Evolutionary conservation across 257 asterid species (phyloP).

Genomic region (Solanum tacnaense): DNA sequence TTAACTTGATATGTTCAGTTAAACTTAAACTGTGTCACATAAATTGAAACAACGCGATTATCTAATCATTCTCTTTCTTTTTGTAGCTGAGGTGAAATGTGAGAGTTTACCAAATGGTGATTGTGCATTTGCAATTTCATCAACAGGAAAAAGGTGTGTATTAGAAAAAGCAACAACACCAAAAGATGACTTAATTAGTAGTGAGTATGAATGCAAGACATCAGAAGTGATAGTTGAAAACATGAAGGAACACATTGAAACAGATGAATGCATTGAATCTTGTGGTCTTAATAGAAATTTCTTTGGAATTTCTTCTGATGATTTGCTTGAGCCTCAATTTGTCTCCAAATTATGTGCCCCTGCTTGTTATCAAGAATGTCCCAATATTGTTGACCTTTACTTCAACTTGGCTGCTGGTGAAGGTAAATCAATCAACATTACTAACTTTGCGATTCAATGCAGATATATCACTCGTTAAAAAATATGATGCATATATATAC

Average conservation of each 20-base stretch:
- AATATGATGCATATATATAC: background rate
- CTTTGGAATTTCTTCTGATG: constrained; percentile 75
- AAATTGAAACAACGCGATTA: background rate
- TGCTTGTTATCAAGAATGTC: constrained; percentile 59
- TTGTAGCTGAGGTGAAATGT: constrained; percentile 60
- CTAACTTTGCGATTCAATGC: too few relatives aligned
- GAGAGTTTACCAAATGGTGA: constrained; percentile 43
- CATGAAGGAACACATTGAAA: constrained; percentile 59
- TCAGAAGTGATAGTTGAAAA: constrained; percentile 63
- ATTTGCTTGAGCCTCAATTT: constrained; percentile 44
- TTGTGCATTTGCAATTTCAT: constrained; percentile 62
- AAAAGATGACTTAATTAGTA: constrained; percentile 14
- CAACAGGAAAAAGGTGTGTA: constrained; percentile 83
- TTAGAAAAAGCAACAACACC: constrained; percentile 36
- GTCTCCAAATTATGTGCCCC: constrained; percentile 54
- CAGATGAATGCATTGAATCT: constrained; percentile 45
- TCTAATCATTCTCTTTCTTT: background rate
- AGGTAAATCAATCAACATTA: constrained; percentile 23
- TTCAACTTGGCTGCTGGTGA: constrained; percentile 78
- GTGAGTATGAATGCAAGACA: constrained; percentile 49
- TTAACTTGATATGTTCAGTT: too few relatives aligned
- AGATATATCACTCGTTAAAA: too few relatives aligned
- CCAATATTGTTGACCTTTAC: constrained; percentile 68
- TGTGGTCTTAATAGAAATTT: constrained; percentile 62
- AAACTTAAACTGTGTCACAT: too few relatives aligned